Base-by-base conservation (phyloP, 129 eudicot genomes). In the Flaveria linearis region DNA sequence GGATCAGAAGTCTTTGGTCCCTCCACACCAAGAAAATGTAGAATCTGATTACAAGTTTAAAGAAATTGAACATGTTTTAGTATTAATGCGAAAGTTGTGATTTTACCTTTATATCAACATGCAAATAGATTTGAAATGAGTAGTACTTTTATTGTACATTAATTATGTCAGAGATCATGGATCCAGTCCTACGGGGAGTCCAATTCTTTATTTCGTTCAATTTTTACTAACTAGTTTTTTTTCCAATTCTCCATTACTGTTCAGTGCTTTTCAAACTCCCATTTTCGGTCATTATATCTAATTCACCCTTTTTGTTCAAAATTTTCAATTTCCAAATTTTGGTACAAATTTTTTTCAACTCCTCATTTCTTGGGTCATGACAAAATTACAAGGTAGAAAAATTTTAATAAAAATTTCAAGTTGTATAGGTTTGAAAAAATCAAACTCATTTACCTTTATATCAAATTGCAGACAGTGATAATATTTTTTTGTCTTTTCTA, bases 1-100 rank as follows among this genome's bases (percentile, higher is more conserved):
- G 98, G 98, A 83, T 94, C 98, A 14, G 91, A 79, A 4, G 98
- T 89, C 84, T 94, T 94, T 68, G 98, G 98, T 74, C 98, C 98
- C 86, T 94, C 98, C 72, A 87, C 87, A 58, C 98, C 98, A 74
- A 94, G 93, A 79, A 94, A 94, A 82, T 94, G 97, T 66, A 94
- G 88, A 25, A 92, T 92, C 98, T 94, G 60, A 41, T 49, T 79
- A 77, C 26, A 52, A 8, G 64, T 55, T 55, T 15, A 25, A 61
- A 3, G 61, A 23, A 53, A 1, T 50, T 18, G 12, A 46, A 50
- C 42, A 70, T 11, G 64, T 63, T 83, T 25, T 20, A 36, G 63
- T 75, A 18, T 78, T 42, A 9, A 51, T 14, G 50, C 71, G 26
- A 39, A 66, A n/a, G 26, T 66, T 65, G 47, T 65, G 49, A 66